A percentile compares a stretch with the other conserved stretches of the same genome.
Conservation (phyloP, 2,329 filamentous ascomycete genomes). For the Hypoxylon sp. region DNA sequence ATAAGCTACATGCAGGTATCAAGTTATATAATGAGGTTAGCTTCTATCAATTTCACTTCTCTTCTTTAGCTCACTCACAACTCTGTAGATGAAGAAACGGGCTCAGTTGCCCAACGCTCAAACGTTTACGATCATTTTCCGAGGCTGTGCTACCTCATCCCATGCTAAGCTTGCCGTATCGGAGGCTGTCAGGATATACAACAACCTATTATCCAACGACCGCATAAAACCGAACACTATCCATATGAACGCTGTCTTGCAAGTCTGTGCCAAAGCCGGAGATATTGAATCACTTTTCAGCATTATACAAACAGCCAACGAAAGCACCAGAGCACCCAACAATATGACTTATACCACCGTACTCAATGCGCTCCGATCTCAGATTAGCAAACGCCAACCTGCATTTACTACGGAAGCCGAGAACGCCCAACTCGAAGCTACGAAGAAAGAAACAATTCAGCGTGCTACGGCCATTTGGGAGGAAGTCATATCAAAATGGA, state of each 20-base stretch:
- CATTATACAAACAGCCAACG: constrained; percentile 76
- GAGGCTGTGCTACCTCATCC: constrained; percentile 71
- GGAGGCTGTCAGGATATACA: constrained; percentile 79
- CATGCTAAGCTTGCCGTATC: constrained; percentile 67
- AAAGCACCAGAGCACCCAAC: constrained; percentile 70
- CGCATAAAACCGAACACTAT: constrained; percentile 76
- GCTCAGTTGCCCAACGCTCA: constrained; percentile 79
- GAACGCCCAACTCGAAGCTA: constrained; percentile 38
- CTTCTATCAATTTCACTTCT: constrained; percentile 52
- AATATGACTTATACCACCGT: constrained; percentile 82
- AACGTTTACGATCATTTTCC: constrained; percentile 86
- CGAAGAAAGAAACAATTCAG: constrained; percentile 59
- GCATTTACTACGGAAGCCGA: constrained; percentile 45
- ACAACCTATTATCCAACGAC: constrained; percentile 72
- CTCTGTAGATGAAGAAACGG: constrained; percentile 85
- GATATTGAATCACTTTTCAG: constrained; percentile 85
- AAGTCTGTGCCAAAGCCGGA: constrained; percentile 76
- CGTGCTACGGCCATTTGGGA: constrained; percentile 82
- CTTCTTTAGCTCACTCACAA: constrained; percentile 32
- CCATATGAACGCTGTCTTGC: constrained; percentile 88
- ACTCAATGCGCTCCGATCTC: constrained; percentile 74
- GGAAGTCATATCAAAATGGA: constrained; percentile 81
- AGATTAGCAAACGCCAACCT: constrained; percentile 48
- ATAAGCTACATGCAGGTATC: constrained; percentile 70
- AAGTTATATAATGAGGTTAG: constrained; percentile 82